Percentiles rank a stretch among this genome's conserved stretches.
Conservation (phyloP, 2,329 filamentous ascomycete species). For the Karstenula rhodostoma region DNA sequence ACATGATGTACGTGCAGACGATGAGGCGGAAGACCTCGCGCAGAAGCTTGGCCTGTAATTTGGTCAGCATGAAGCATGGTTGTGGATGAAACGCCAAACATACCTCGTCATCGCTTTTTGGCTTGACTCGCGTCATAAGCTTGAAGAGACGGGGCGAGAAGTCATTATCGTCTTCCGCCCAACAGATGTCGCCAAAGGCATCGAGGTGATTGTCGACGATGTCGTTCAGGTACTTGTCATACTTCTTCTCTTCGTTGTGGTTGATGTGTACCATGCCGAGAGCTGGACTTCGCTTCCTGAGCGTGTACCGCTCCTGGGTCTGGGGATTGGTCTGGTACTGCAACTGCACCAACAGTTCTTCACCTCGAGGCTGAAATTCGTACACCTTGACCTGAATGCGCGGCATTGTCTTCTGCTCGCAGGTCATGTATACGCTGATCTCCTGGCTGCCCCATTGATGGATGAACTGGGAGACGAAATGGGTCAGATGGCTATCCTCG, state of each 20-base stretch:
- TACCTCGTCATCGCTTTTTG: constrained; percentile 52
- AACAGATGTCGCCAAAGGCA: constrained; percentile 54
- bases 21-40: constrained; percentile 56
- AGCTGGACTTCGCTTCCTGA: constrained; percentile 54
- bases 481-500: constrained; percentile 53
- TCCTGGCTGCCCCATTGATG: constrained; percentile 46
- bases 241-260: constrained; percentile 53
- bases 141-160: constrained; percentile 55
- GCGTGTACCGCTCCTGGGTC: constrained; percentile 41
- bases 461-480: constrained; percentile 51
- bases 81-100: constrained; percentile 9
- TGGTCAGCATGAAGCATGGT: constrained; percentile 5
- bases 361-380: constrained; percentile 55
- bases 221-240: constrained; percentile 55
- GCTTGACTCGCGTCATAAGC: constrained; percentile 50
- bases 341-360: constrained; percentile 51
- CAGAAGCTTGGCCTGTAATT: constrained; percentile 49
- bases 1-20: constrained; percentile 59
- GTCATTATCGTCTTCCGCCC: constrained; percentile 55
- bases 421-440: constrained; percentile 54
- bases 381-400: constrained; percentile 55
- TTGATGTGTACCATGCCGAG: constrained; percentile 57
- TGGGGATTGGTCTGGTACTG: constrained; percentile 52
- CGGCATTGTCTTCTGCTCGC: constrained; percentile 52
- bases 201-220: constrained; percentile 52